Base-by-base conservation (phyloP, 2,329 filamentous ascomycete species). In the Apiospora hydei region DNA sequence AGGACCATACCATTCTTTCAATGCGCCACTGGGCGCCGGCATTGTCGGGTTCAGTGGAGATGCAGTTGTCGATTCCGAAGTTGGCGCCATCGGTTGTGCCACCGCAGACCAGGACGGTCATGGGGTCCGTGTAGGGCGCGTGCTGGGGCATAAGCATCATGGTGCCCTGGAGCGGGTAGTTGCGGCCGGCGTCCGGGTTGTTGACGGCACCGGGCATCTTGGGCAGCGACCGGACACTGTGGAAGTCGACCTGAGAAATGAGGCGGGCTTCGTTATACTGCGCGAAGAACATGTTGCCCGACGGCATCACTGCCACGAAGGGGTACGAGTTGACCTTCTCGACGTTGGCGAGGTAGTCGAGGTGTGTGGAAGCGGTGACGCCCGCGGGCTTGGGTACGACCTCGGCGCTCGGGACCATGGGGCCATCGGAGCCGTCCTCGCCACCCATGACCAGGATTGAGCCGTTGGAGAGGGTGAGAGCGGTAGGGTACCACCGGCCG, bases 241-340 rank as follows among this genome's bases (percentile, higher is more conserved):
- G 81, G 69, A 90, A 85, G 67, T 85, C 88, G 34, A 75, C 78
- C 71, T 87, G 85, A 71, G 89, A 84, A 18, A 90, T 82, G 73
- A 90, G 85, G 13, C 88, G 82, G 8, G 88, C 88, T 77, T 90
- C 86, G 77, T 91, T 90, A 77, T 86, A 90, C 80, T 89, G 89
- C 11, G 84, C 83, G n/a, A 89, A 85, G 71, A 89, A 86, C 77
- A 90, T 88, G 30, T 84, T 84, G 26, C 88, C 87, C 13, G 83
- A 82, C 11, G 88, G 88, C 3, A 90, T 78, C 38, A 89, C 85
- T 16, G 81, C 81, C 14, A 88, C 75, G 81, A 86, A 90, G 0
- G 89, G 89, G 73, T 91, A 90, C n/a, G 90, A 81, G 76, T 90
- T 90, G 81, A 88, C 84, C 2, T 88, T 88, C 75, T 89, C 85